Conservation (phyloP, 202 grass and related monocot species). For the Panicum virgatum region DNA sequence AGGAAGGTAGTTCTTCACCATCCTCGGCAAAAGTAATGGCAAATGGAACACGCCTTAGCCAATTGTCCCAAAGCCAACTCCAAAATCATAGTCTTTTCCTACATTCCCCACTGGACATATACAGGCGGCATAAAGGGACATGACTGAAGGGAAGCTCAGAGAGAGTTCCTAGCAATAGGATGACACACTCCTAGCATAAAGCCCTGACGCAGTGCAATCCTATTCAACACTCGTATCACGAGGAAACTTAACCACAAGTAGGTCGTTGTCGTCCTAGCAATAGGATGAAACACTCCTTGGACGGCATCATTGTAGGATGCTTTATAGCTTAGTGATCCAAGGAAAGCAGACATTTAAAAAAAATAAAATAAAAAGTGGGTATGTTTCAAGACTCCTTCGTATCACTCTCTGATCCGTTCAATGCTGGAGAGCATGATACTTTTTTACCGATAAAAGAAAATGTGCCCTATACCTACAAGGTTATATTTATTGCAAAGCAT, state of each 20-base stretch:
- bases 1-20: not conserved
- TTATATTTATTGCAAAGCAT: not conserved
- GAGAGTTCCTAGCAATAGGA: not conserved
- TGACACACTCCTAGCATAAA: no score
- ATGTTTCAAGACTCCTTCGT: not conserved
- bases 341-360: not conserved
- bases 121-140: no score
- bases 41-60: not conserved
- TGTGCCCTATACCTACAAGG: no score
- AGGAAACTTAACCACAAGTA: not conserved
- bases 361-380: not conserved
- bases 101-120: not conserved
- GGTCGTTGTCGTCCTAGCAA: not conserved
- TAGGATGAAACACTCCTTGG: not conserved
- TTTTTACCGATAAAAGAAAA: no score
- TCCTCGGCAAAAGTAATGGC: slow-evolving; percentile 10
- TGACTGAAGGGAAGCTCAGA: not conserved
- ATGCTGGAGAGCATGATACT: no score
- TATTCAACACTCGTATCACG: not conserved
- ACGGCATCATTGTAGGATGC: not conserved
- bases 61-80: not conserved
- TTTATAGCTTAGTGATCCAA: not conserved
- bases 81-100: not conserved
- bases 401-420: no score
- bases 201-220: not conserved